phyloP scores from a whole-genome alignment of 225 moss, liverwort and hornwort species.

The Straminergon stramineum region DNA sequence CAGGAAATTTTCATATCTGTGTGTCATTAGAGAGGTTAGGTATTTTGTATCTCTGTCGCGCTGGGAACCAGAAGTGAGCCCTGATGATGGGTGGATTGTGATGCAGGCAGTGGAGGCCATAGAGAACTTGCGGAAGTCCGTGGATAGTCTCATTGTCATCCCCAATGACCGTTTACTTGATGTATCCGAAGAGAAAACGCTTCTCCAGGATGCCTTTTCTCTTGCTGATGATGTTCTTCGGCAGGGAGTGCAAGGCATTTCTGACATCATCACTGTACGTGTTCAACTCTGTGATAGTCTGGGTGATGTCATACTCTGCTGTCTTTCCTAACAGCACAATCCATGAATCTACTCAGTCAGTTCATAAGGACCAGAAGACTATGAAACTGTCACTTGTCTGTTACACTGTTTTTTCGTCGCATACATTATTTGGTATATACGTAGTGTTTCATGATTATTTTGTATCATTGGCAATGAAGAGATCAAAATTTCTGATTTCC shows the following conservation, averaged over 20 bases:
- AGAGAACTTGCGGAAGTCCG: conserved; percentile 63
- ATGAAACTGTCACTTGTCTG: neutral
- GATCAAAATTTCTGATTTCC: neutral
- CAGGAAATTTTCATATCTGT: neutral
- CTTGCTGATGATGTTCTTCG: conserved; percentile 77
- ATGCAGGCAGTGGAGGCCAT: conserved; percentile 66
- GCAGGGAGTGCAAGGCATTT: conserved; percentile 84
- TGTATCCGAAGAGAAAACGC: conserved; percentile 69
- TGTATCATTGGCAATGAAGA: neutral
- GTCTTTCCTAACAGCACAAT: neutral
- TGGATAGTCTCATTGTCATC: conserved; percentile 77
- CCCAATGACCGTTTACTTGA: conserved; percentile 77
- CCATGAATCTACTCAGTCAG: neutral
- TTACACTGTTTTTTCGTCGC: neutral
- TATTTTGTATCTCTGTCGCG: neutral
- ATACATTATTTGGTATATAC: neutral
- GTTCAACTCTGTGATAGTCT: neutral
- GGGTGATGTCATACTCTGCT: neutral
- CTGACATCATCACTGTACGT: conserved; percentile 74
- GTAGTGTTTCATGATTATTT: neutral
- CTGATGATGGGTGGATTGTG: neutral
- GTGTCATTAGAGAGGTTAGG: neutral
- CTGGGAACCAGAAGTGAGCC: neutral
- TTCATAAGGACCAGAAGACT: neutral
- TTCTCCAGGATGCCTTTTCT: conserved; percentile 76